phyloP scores from a whole-genome alignment of 441 rosid species.

The Arabidopsis hybrid region DNA sequence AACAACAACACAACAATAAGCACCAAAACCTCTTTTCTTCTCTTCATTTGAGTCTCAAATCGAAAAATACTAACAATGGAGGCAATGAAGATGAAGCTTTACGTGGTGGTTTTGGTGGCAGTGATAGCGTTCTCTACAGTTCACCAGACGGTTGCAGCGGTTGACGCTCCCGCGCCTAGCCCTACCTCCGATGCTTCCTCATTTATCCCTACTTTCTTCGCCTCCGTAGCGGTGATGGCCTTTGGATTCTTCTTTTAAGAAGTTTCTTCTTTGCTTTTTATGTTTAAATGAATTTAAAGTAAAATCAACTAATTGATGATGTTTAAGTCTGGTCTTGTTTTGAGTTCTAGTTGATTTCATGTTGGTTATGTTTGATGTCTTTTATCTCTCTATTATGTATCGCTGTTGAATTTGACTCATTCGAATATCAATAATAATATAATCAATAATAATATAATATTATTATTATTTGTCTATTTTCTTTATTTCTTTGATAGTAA shows the following conservation, averaged over 20 bases:
- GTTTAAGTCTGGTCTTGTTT: constrained; percentile 12
- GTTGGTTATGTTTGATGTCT: constrained; percentile 18
- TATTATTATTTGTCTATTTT: background rate
- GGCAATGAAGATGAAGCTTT: constrained; percentile 69
- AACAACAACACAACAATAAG: background rate
- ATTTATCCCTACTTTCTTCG: constrained; percentile 59
- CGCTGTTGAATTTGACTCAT: constrained; percentile 39
- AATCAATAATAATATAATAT: background rate
- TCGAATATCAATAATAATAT: constrained; percentile 27
- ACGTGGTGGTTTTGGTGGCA: constrained; percentile 54
- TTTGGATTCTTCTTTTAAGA: constrained; percentile 56
- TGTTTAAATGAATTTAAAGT: constrained; percentile 8
- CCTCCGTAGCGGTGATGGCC: constrained; percentile 57
- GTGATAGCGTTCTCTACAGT: constrained; percentile 54
- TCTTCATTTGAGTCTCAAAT: constrained; percentile 34
- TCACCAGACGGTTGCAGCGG: constrained; percentile 56
- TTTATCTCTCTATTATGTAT: constrained; percentile 12
- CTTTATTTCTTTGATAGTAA: background rate
- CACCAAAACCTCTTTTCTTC: constrained; percentile 16
- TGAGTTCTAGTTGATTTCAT: constrained; percentile 35
- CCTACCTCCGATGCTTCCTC: constrained; percentile 67
- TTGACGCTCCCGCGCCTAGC: constrained; percentile 69
- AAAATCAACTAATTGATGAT: constrained; percentile 25
- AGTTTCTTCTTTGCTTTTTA: background rate
- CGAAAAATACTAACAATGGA: constrained; percentile 49